phyloP scores from a whole-genome alignment of 2,329 filamentous ascomycete genomes.

The Epichloe elymi region DNA sequence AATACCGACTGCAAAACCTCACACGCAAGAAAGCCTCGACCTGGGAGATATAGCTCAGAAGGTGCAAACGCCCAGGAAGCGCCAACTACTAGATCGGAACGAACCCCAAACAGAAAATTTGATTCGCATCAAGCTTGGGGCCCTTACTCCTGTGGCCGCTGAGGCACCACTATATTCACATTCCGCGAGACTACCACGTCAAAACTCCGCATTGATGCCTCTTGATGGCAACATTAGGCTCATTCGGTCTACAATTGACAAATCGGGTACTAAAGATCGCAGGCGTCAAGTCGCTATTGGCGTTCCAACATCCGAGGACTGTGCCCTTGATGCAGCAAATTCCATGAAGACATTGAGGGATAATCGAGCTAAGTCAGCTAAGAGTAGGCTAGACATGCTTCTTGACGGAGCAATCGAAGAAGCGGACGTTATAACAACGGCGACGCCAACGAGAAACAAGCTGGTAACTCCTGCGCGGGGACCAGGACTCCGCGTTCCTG shows the following conservation, averaged over 20 bases:
- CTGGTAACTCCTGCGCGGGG: neutral
- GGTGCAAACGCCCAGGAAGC: conserved; percentile 24
- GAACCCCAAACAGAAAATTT: conserved; percentile 4
- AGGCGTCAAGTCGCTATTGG: neutral
- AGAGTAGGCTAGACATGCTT: conserved; percentile 20
- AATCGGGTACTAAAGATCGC: conserved; percentile 6
- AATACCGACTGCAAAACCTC: conserved; percentile 12
- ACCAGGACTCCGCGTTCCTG: conserved; percentile 19
- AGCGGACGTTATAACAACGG: neutral
- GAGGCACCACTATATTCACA: neutral
- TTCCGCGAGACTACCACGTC: conserved; percentile 6
- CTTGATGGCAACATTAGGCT: conserved; percentile 22
- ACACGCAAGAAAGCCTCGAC: conserved; percentile 45
- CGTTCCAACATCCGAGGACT: conserved; percentile 30
- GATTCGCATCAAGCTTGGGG: neutral
- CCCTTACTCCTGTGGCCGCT: conserved; percentile 1
- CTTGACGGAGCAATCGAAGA: conserved; percentile 15
- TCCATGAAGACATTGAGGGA: neutral
- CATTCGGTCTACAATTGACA: conserved; percentile 12
- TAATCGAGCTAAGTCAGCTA: conserved; percentile 6
- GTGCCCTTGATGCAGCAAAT: conserved; percentile 14
- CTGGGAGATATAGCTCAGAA: conserved; percentile 25
- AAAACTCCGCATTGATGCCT: conserved; percentile 22
- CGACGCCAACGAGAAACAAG: neutral
- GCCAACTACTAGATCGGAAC: conserved; percentile 13